Base-by-base conservation (phyloP, 345 rosid species). In the Linum tenue region DNA sequence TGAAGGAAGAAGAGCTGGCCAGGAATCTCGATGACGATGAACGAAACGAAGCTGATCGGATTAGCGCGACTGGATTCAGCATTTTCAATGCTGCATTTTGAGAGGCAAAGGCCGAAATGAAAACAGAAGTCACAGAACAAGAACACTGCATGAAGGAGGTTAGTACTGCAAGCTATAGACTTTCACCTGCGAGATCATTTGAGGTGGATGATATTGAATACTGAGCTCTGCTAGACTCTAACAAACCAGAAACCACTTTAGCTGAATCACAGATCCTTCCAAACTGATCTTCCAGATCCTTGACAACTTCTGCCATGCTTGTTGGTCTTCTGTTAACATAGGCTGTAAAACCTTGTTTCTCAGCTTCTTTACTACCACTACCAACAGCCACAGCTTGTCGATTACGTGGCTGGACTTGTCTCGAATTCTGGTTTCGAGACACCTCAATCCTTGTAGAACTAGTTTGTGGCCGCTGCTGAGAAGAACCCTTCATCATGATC, bases 301-400 rank as follows among this genome's bases (percentile, higher is more conserved):
- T 89, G 70, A 94, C 78, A 57, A 94, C 97, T 79, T 94, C 99
- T 48, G 88, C 77, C 96, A 94, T 88, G 72, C 86, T 94, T 5
- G 97, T 94, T 67, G 96, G 97, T 70, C 96, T 88, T 40, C 78
- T 79, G 72, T 94, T 90, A 50, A 88, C 97, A 76, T 88, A 90
- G 35, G 88, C 97, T 1, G 97, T 88, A 80, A 86, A 94, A 44
- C 95, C 96, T 0, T 91, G 92, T 22, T 22, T 22, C 31, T 22
- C 31, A 67, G 75, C 82, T 75, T 72, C 84, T 44, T 37, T 37
- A 5, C 68, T 67, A 64, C 73, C 69, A 22, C 31, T 22, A 57
- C 71, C 77, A 62, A 78, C 78, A 57, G 80, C 71, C 77, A 76
- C 77, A 82, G 86, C 86, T 22, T 22, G 31, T 77, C 80, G 77